Evolutionary conservation across 2,329 filamentous ascomycete genomes (phyloP).

Genomic region (Zelopaecilomyces penicillatus): DNA sequence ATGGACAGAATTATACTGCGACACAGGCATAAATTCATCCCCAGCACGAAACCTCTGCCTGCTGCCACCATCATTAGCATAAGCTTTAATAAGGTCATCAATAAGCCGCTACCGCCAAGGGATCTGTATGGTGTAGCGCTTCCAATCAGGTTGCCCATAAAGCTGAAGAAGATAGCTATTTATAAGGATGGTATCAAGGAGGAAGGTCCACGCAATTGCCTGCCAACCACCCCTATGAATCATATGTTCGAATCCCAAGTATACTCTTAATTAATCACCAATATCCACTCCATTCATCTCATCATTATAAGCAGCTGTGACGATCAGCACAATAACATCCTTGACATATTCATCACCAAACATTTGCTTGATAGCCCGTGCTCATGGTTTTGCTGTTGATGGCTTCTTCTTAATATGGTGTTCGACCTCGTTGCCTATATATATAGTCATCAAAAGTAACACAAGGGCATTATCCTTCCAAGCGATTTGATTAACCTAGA

Average conservation of each 20-base stretch:
- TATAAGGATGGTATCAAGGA: too few relatives aligned
- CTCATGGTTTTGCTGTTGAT: slow-evolving; percentile 1
- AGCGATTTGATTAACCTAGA: slow-evolving; percentile 9
- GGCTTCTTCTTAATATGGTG: background rate
- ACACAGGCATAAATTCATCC: too few relatives aligned
- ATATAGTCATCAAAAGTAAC: slow-evolving; percentile 8
- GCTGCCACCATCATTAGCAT: too few relatives aligned
- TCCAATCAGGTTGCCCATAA: too few relatives aligned
- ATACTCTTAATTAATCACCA: slow-evolving; percentile 7
- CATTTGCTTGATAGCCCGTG: slow-evolving; percentile 3
- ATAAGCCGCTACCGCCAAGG: too few relatives aligned
- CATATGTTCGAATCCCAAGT: slow-evolving; percentile 2
- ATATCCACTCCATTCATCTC: slow-evolving; percentile 10
- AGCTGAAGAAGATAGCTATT: too few relatives aligned
- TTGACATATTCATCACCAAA: slow-evolving; percentile 8
- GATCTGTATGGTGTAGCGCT: too few relatives aligned
- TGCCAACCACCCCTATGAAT: slow-evolving; percentile 7
- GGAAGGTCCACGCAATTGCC: slow-evolving; percentile 11
- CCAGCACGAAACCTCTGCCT: too few relatives aligned
- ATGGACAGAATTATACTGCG: too few relatives aligned
- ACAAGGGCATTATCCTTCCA: slow-evolving; percentile 13
- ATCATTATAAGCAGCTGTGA: slow-evolving; percentile 8
- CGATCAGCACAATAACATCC: slow-evolving; percentile 1
- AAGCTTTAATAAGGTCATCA: too few relatives aligned
- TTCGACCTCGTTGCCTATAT: slow-evolving; percentile 1